A percentile compares a stretch with the other conserved stretches of the same genome.
Conservation (phyloP, 176 grass and related monocot genomes). For the Urochloa ruziziensis region DNA sequence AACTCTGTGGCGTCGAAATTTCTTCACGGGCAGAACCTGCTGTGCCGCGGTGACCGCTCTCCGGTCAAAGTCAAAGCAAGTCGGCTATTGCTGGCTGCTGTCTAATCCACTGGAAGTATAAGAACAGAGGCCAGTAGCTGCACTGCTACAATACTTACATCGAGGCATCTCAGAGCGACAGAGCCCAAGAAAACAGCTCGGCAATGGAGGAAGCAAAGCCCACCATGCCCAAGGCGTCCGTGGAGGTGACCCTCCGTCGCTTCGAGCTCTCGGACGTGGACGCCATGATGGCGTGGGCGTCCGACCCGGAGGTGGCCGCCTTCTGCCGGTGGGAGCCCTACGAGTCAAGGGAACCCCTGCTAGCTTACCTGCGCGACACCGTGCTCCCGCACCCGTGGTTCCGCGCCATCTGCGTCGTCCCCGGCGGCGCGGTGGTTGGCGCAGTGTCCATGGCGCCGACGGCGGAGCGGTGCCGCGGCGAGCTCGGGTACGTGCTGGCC, state of each 20-base stretch:
- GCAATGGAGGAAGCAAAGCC: background rate
- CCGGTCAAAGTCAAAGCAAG: background rate
- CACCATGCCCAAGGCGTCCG: background rate
- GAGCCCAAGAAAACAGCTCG: background rate
- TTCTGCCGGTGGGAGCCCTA: slow-evolving; percentile 70
- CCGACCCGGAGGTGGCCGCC: slow-evolving; percentile 55
- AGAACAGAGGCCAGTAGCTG: background rate
- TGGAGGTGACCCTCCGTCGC: slow-evolving; percentile 49
- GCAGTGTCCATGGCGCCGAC: slow-evolving; percentile 46
- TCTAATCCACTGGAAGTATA: background rate
- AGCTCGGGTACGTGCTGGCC: slow-evolving; percentile 77
- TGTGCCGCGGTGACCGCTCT: background rate
- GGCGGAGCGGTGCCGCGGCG: slow-evolving; percentile 38
- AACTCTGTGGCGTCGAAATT: background rate
- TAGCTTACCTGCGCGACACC: slow-evolving; percentile 45
- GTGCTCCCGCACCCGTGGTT: slow-evolving; percentile 73
- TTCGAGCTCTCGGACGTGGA: slow-evolving; percentile 64
- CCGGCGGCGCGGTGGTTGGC: slow-evolving; percentile 34
- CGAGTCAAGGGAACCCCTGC: slow-evolving; percentile 41
- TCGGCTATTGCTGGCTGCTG: background rate
- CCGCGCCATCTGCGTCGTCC: slow-evolving; percentile 56
- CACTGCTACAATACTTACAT: background rate
- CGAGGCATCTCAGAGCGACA: background rate
- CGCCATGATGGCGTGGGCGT: slow-evolving; percentile 70
- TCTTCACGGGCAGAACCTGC: background rate